Base-by-base conservation (phyloP, 768 basidiomycete genomes). In the Suillus hirtellus region DNA sequence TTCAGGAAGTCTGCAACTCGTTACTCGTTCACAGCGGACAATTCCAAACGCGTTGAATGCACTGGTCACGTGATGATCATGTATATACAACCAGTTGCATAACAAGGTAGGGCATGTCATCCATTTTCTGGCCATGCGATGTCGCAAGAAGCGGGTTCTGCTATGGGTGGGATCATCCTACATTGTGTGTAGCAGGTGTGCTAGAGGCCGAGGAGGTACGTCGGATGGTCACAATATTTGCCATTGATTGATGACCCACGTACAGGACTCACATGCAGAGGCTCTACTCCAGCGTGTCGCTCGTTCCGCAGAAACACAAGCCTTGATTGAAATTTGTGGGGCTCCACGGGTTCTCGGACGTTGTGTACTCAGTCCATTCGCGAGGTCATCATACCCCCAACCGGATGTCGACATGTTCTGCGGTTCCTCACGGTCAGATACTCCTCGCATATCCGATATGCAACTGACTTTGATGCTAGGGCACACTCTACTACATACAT, bases 101-200 rank as follows among this genome's bases (percentile, higher is more conserved):
- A 44, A 44, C 46, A 47, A 47, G 44, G 44, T n/a, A 1, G 21
- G 14, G 21, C 38, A 76, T 76, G 75, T 68, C 76, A 53, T 77
- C 74, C 2, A 64, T 87, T 62, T 86, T 89, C 69, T 89, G 87
- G 87, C 88, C 88, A 37, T 69, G 73, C 34, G 84, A 86, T 69
- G 73, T 82, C 31, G 65, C 72, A 55, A 53, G 70, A n/a, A 72
- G 73, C 24, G 86, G 87, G 2, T 78, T 84, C 60, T 80, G 81
- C 66, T 89, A 86, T 68, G 88, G 88, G 11, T 89, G 88, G 88
- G 64, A 73, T 9, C 67, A 66, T 12, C 83, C 83, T 37, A 62
- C 54, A 3, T 71, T 82, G 3, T 86, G 84, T 68, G 80, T 88
- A 17, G 84, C 81, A 17, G 86, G 87, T 3, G 75, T 86, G 35